Conservation (phyloP, 306 rosid genomes). For the Prunus mume region DNA sequence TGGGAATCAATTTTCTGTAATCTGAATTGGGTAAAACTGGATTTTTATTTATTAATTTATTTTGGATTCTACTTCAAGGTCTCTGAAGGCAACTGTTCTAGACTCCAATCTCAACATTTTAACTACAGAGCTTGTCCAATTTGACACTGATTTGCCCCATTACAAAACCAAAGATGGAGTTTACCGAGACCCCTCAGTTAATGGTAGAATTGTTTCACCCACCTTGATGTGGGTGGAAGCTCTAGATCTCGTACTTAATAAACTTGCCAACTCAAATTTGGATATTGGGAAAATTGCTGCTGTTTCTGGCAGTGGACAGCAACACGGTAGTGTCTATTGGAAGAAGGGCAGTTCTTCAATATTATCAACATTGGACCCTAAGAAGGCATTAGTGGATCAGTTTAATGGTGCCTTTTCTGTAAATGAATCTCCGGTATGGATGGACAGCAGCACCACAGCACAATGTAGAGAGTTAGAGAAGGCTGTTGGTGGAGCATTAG, state of each 20-base stretch:
- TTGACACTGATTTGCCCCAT: constrained; percentile 81
- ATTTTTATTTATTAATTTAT: neutral
- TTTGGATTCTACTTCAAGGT: constrained; percentile 42
- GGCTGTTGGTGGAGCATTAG: constrained; percentile 89
- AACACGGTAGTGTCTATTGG: constrained; percentile 97
- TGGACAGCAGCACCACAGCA: constrained; percentile 87
- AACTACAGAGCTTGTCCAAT: constrained; percentile 66
- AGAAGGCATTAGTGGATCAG: constrained; percentile 57
- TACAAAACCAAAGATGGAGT: constrained; percentile 92
- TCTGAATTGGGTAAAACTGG: constrained; percentile 19
- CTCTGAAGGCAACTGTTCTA: constrained; percentile 88
- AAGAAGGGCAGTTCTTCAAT: constrained; percentile 62
- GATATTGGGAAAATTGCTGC: constrained; percentile 67
- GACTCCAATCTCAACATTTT: constrained; percentile 72
- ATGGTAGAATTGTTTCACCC: constrained; percentile 91
- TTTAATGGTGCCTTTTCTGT: constrained; percentile 58
- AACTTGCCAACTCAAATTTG: constrained; percentile 51
- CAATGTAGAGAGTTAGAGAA: constrained; percentile 78
- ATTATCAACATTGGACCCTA: constrained; percentile 63
- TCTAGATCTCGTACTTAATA: constrained; percentile 71
- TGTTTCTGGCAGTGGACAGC: constrained; percentile 95
- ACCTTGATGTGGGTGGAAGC: constrained; percentile 98
- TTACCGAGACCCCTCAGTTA: constrained; percentile 57
- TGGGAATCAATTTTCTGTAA: neutral
- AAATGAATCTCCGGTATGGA: constrained; percentile 83